A percentile compares a stretch with the other conserved stretches of the same genome.
These are phyloP conservation scores for Gentiana macrophylla DNA, from an alignment of 257 asterid genomes.

Conservation along the genomic window DNA sequence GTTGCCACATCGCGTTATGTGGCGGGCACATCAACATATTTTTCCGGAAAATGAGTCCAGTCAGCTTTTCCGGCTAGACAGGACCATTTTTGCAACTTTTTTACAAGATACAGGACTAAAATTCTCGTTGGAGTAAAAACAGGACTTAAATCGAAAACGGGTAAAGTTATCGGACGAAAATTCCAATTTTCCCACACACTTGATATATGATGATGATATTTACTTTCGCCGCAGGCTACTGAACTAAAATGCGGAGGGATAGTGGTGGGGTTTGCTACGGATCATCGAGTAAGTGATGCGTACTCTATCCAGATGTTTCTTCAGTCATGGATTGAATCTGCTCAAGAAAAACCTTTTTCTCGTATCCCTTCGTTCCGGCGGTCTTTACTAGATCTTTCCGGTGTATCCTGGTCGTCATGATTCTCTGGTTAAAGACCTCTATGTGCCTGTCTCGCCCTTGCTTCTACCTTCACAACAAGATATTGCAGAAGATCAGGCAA, in stretches of 20 bases:
- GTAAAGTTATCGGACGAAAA: too few relatives aligned
- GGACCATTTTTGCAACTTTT: too few relatives aligned
- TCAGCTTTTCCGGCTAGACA: too few relatives aligned
- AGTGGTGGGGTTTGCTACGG: conserved; percentile 52
- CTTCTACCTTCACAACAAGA: conserved; percentile 10
- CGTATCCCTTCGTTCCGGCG: conserved; percentile 51
- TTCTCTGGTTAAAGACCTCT: conserved; percentile 23
- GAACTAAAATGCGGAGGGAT: conserved; percentile 50
- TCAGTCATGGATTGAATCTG: conserved; percentile 54
- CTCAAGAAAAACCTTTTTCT: conserved; percentile 29
- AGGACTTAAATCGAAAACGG: too few relatives aligned
- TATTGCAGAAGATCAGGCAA: conserved; percentile 9
- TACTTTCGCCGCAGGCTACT: conserved; percentile 32
- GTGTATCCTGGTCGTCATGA: conserved; percentile 33
- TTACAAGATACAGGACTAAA: too few relatives aligned
- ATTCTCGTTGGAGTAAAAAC: too few relatives aligned
- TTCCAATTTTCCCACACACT: too few relatives aligned
- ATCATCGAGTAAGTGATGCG: conserved; percentile 72
- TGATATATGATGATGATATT: not conserved
- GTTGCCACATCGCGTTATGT: too few relatives aligned
- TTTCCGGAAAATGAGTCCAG: too few relatives aligned
- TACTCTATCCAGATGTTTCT: conserved; percentile 70
- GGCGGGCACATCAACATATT: too few relatives aligned
- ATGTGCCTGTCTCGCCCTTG: conserved; percentile 18
- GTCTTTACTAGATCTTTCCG: conserved; percentile 37